Conservation (phyloP, 108 stramenopile species). For the Cylindrotheca closterium region DNA sequence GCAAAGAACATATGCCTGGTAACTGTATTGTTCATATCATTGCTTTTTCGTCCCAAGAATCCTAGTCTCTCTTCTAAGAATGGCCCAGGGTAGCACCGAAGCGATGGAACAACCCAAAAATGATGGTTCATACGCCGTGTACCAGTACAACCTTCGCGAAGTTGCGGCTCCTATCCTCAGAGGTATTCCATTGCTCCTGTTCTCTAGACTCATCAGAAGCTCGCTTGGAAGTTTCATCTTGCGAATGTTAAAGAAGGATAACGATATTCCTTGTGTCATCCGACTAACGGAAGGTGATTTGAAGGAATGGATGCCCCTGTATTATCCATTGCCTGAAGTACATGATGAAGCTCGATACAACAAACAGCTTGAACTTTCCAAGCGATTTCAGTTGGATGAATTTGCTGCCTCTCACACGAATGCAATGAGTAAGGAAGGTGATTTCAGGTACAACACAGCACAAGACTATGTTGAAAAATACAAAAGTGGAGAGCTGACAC, state of each 20-base stretch:
- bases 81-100: no score
- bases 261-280: background rate
- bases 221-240: background rate
- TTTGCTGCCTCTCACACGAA: background rate
- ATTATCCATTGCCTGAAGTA: background rate
- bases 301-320: background rate
- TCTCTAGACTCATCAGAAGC: background rate
- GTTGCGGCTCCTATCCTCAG: background rate
- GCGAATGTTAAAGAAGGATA: background rate
- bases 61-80: no score
- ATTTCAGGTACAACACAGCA: background rate
- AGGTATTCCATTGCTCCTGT: background rate
- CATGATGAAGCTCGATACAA: background rate
- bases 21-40: no score
- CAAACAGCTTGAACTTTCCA: background rate
- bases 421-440: background rate
- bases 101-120: no score
- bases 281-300: background rate
- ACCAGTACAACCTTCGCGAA: background rate
- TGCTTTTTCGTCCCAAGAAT: no score
- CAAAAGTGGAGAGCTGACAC: conserved; percentile 3
- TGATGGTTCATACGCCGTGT: no score
- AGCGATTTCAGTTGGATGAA: background rate
- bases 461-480: conserved; percentile 5
- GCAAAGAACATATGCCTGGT: no score